Evolutionary conservation across 345 rosid species (phyloP), one percentile per base, ranked within the genome.

Genomic region (Populus euphratica): DNA sequence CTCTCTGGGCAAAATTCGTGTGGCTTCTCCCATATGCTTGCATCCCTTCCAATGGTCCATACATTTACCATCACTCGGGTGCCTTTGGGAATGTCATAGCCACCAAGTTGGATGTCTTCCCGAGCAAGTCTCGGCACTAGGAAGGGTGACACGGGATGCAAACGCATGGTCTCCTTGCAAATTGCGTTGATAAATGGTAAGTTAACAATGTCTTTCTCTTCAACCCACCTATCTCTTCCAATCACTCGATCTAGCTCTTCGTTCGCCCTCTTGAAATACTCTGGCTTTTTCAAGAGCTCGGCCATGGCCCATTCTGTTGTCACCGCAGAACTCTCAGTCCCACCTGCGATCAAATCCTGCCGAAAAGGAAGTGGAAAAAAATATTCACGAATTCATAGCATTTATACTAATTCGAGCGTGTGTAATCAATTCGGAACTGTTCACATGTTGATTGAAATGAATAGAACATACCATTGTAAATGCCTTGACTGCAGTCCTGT

Each of bases 241-340:
- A 90, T 84, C 2, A 90, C 92, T 25, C 81, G 73, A 73, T 90
- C 91, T 2, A 89, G 79, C 54, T 90, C 94, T 76, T 89, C 86
- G 0, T 86, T 87, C 14, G 92, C 94, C 72, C 78, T 90, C 5
- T 76, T 18, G 36, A 90, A 81, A 16, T 79, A 29, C 54, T 89
- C 87, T 0, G 94, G 94, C 44, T 82, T 87, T 54, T 73, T 87
- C 17, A 88, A 10, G 0, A 89, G 64, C 73, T 89, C 92, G 0
- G 90, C 84, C 5, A 90, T 78, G 38, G 91, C 89, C 92, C 94
- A 90, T 80, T 90, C 94, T 12, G 86, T 82, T 2, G 90, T 89
- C 38, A 87, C 88, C 0, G 92, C 86, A 5, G 91, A 89, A 54
- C 90, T 89, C 81, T 90, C 92, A 0, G 94, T 90, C n/a, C 92